Evolutionary conservation across 176 grass and related monocot species (phyloP), one percentile per base, ranked within the genome.

Genomic region (Tuctoria greenei): DNA sequence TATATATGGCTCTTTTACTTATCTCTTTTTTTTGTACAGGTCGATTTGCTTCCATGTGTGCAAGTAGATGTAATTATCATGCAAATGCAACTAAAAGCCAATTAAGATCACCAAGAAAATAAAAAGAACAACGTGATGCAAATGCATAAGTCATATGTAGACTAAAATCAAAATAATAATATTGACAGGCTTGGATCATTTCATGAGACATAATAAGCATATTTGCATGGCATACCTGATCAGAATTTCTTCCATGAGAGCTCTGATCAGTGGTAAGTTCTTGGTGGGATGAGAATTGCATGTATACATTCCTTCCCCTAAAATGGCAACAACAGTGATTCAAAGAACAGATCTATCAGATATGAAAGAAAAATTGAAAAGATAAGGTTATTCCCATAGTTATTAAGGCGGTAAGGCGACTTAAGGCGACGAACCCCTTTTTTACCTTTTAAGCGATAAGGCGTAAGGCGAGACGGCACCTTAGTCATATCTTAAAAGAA

Each of bases 201-300:
- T 16, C 45, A 16, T 16, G 14, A 20, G 3, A 66, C 5, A 25
- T 41, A 76, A 58, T 35, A 80, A 58, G 50, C 46, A n/a, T n/a
- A 73, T 71, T 59, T 12, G 71, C 71, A 14, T 60, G 81, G 50
- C 36, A 81, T 82, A 99, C 95, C 92, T 95, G 95, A 90, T 99
- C 91, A 88, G 92, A 84, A 72, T 90, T 91, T 41, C 95, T 72
- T 71, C 85, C 83, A 83, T 99, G 95, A 80, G 95, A 92, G 57
- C 88, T 99, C 50, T 91, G 89, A 52, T 99, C 91, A 34, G 95
- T 99, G 59, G 95, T 99, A 64, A 99, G 84, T 52, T 99, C 95
- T 81, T 99, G 95, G 71, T 99, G 95, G 20, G 95, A 99, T 51
- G 95, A 99, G 78, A 95, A 99, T 40, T 99, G 95, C 75, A 99